Evolutionary conservation across 345 rosid species (phyloP), one percentile per base, ranked within the genome.

Genomic region (Microthlaspi erraticum): DNA sequence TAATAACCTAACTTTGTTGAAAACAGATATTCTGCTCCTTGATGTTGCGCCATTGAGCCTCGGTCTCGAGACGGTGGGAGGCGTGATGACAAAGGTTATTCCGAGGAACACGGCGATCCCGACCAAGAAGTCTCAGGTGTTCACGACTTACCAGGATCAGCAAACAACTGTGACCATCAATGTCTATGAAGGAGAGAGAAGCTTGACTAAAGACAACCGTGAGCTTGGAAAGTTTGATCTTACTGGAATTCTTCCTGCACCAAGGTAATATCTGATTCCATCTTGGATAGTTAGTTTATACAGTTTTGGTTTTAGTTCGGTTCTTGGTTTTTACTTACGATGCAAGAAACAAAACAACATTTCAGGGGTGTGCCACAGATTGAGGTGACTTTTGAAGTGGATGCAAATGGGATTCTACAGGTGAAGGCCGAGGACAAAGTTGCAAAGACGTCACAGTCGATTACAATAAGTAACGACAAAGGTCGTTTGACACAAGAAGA

Each of bases 351-450:
- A 29, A 17, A 54, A 4, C 14, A 12, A 52, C 11, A 4, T 17
- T 77, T 75, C 0, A 70, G 84, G 45, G 84, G 83, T 10, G 32
- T 79, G 60, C 81, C 83, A 13, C 86, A 81, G 37, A 74, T 83
- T 2, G 81, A 79, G 41, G 86, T 83, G 5, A 73, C 83, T 3
- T 81, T 83, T 14, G 83, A 83, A 36, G 77, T 81, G 33, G 86
- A 83, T 32, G 84, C 84, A 64, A 83, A 79, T 43, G 86, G 84
- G 16, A 83, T 83, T 1, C 74, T 79, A 4, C 74, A 79, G n/a
- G 91, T 84, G 65, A 82, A 63, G 8, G 93, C 89, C 0, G 85
- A 79, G 71, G 94, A 88, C 70, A 86, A 77, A 74, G 84, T 77
- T 7, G 81, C 83, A 1, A 83, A 70, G 80, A 81, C 78, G 43